phyloP scores from a whole-genome alignment of 306 rosid genomes.

The Casuarina glauca region DNA sequence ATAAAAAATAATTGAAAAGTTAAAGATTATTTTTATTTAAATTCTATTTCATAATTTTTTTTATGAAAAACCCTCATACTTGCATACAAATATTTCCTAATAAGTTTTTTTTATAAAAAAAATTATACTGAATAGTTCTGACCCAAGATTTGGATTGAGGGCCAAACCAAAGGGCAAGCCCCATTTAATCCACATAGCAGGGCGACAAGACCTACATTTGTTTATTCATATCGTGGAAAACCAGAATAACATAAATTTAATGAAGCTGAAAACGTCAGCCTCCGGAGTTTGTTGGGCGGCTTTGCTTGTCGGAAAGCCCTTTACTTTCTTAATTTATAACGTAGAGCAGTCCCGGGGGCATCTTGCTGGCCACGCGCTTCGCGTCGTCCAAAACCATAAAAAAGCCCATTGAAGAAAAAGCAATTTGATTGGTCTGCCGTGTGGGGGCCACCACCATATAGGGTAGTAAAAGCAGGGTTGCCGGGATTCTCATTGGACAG shows the following conservation, averaged over 20 bases:
- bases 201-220: not conserved
- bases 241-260: not conserved
- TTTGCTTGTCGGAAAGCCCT: conserved; percentile 23
- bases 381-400: not conserved
- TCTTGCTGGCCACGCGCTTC: not conserved
- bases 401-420: not conserved
- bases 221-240: not conserved
- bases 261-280: not conserved
- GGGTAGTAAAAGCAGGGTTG: not conserved
- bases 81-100: too few relatives aligned
- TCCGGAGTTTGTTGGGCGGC: conserved; percentile 30
- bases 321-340: not conserved
- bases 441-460: not conserved
- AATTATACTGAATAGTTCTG: too few relatives aligned
- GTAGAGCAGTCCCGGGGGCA: not conserved
- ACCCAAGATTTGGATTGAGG: too few relatives aligned
- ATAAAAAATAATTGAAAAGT: too few relatives aligned
- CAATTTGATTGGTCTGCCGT: not conserved
- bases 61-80: too few relatives aligned
- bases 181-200: too few relatives aligned
- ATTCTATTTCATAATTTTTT: too few relatives aligned
- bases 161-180: too few relatives aligned
- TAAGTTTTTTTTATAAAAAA: too few relatives aligned
- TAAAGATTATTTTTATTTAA: too few relatives aligned
- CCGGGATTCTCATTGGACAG: not conserved